Conservation (phyloP, 768 basidiomycete genomes). For the Hericium rajendrae region DNA sequence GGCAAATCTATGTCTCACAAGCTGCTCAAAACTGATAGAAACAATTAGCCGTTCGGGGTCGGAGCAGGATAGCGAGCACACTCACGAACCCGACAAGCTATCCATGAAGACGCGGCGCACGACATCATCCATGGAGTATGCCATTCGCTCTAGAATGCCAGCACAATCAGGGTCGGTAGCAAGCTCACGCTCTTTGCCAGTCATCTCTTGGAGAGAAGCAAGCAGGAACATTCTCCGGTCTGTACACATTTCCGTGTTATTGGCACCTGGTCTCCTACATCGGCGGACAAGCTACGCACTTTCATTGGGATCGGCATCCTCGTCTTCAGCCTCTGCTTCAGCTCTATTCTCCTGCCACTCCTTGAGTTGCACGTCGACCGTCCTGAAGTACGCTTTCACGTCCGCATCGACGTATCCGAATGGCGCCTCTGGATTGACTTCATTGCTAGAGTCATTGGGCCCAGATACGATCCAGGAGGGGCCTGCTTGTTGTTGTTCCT, state of each 20-base stretch:
- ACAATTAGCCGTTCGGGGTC: too few species aligned
- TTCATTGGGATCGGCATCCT: slow-evolving; percentile 60
- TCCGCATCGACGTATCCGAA: slow-evolving; percentile 88
- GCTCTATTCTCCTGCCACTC: slow-evolving; percentile 67
- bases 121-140: slow-evolving; percentile 93
- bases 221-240: slow-evolving; percentile 49
- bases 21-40: slow-evolving; percentile 42
- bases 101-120: slow-evolving; percentile 87
- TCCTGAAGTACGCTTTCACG: slow-evolving; percentile 87
- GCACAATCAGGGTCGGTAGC: slow-evolving; percentile 94
- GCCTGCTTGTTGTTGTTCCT: slow-evolving; percentile 18
- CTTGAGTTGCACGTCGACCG: slow-evolving; percentile 78
- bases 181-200: slow-evolving; percentile 79
- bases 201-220: slow-evolving; percentile 78
- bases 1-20: slow-evolving; percentile 78
- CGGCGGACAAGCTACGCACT: slow-evolving; percentile 30
- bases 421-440: slow-evolving; percentile 57
- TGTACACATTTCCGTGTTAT: background rate
- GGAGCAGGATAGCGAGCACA: slow-evolving; percentile 12
- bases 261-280: slow-evolving; percentile 1
- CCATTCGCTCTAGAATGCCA: slow-evolving; percentile 79
- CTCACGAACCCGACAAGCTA: slow-evolving; percentile 81
- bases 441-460: slow-evolving; percentile 25
- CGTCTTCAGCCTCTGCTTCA: slow-evolving; percentile 33
- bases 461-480: slow-evolving; percentile 65